A percentile compares a stretch with the other conserved stretches of the same genome.
These are phyloP conservation scores for Penstemon barbatus DNA, from an alignment of 257 asterid species.

Conservation along the genomic window DNA sequence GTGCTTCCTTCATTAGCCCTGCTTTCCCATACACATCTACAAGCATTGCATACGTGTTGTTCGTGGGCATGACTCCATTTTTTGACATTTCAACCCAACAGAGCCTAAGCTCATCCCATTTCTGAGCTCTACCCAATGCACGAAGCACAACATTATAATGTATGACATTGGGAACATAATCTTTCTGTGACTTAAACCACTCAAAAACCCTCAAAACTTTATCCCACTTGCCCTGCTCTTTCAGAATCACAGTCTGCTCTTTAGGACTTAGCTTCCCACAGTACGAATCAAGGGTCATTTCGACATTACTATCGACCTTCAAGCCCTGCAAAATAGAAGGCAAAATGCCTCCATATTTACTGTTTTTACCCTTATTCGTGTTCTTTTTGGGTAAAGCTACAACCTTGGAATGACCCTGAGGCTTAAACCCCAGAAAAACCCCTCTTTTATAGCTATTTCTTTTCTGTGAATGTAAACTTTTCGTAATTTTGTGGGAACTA, in stretches of 20 bases:
- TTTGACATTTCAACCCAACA: conserved; percentile 95
- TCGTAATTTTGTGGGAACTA: conserved; percentile 25
- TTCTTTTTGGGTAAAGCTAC: conserved; percentile 41
- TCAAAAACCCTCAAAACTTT: conserved; percentile 76
- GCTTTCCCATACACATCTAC: conserved; percentile 94
- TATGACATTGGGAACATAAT: conserved; percentile 79
- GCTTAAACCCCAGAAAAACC: conserved; percentile 57
- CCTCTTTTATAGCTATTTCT: conserved; percentile 29
- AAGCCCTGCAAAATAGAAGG: conserved; percentile 64
- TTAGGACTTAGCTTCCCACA: conserved; percentile 69
- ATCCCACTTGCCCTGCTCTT: conserved; percentile 78
- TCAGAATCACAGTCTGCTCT: conserved; percentile 89
- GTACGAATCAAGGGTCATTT: conserved; percentile 52
- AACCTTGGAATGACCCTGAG: conserved; percentile 45
- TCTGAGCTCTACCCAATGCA: conserved; percentile 72
- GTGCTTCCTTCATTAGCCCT: conserved; percentile 84
- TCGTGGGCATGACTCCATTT: conserved; percentile 62
- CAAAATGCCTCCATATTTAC: conserved; percentile 65
- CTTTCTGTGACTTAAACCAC: conserved; percentile 80
- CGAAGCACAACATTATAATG: conserved; percentile 91
- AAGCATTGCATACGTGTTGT: conserved; percentile 87
- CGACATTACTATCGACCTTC: conserved; percentile 61
- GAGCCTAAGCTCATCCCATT: conserved; percentile 95
- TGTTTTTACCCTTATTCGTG: conserved; percentile 44
- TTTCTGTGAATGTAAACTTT: conserved; percentile 35